Evolutionary conservation across 345 rosid species (phyloP).

Genomic region (Cardamine occulta): DNA sequence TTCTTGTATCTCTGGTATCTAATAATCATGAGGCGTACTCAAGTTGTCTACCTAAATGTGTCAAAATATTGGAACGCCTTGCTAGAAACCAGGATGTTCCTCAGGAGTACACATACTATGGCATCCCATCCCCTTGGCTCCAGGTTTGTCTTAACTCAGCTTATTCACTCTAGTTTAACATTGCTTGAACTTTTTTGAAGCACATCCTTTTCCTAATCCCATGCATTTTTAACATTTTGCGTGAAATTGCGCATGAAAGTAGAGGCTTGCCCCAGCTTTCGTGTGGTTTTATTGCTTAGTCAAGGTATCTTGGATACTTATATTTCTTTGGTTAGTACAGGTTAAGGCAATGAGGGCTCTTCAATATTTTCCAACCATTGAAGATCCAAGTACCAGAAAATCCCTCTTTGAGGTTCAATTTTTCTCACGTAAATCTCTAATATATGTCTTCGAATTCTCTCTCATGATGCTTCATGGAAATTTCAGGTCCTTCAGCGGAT

Average conservation of each 20-base stretch:
- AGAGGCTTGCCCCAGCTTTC: constrained; percentile 33
- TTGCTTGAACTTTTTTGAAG: background rate
- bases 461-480: constrained; percentile 44
- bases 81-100: constrained; percentile 97
- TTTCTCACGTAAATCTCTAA: constrained; percentile 21
- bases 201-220: background rate
- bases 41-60: constrained; percentile 96
- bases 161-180: constrained; percentile 8
- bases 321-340: constrained; percentile 50
- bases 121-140: constrained; percentile 99
- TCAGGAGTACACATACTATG: constrained; percentile 98
- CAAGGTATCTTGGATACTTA: constrained; percentile 32
- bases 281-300: constrained; percentile 28
- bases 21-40: constrained; percentile 90
- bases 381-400: constrained; percentile 94
- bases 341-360: constrained; percentile 99
- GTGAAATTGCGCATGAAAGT: constrained; percentile 17
- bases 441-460: constrained; percentile 18
- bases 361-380: constrained; percentile 96
- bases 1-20: constrained; percentile 96
- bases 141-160: constrained; percentile 62
- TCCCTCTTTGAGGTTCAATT: constrained; percentile 84
- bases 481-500: constrained; percentile 95
- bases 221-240: constrained; percentile 8
- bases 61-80: constrained; percentile 90